Percentiles rank a stretch among this genome's conserved stretches.
phyloP scores from a whole-genome alignment of 2,329 filamentous ascomycete species.

The Colletotrichum spinosum region DNA sequence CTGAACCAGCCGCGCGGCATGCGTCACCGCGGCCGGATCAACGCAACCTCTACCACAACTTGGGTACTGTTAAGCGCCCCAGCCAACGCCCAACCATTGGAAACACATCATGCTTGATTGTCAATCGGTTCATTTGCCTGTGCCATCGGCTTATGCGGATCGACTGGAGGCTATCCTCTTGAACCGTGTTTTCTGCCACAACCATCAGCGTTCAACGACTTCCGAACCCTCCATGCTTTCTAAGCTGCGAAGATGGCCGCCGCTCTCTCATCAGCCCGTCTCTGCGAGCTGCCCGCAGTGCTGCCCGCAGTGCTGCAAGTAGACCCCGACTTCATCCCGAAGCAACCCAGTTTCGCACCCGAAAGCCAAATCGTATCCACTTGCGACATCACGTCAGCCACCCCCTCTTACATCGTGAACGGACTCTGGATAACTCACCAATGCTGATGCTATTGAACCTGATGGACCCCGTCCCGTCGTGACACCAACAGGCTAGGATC shows the following conservation, averaged over 20 bases:
- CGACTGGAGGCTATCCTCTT: too few relatives aligned
- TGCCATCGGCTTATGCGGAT: too few relatives aligned
- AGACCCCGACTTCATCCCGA: background rate
- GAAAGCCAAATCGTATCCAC: conserved; percentile 7
- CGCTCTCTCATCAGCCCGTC: too few relatives aligned
- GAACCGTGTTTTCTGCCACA: too few relatives aligned
- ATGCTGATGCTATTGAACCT: background rate
- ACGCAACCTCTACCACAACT: conserved; percentile 12
- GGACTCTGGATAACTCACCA: background rate
- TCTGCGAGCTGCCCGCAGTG: background rate
- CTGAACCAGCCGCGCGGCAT: conserved; percentile 3
- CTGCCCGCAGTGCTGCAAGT: conserved; percentile 2
- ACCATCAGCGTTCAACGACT: too few relatives aligned
- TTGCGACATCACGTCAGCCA: background rate
- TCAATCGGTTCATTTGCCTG: too few relatives aligned
- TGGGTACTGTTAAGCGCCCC: background rate
- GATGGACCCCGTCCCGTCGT: background rate
- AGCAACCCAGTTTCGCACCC: conserved; percentile 3
- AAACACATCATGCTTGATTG: too few relatives aligned
- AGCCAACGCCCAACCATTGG: background rate
- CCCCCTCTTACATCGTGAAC: background rate
- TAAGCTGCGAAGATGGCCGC: too few relatives aligned
- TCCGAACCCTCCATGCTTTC: too few relatives aligned
- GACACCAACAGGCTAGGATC: conserved; percentile 5
- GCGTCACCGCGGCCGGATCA: background rate